Conservation (phyloP, 257 asterid genomes). For the Capsicum pubescens region DNA sequence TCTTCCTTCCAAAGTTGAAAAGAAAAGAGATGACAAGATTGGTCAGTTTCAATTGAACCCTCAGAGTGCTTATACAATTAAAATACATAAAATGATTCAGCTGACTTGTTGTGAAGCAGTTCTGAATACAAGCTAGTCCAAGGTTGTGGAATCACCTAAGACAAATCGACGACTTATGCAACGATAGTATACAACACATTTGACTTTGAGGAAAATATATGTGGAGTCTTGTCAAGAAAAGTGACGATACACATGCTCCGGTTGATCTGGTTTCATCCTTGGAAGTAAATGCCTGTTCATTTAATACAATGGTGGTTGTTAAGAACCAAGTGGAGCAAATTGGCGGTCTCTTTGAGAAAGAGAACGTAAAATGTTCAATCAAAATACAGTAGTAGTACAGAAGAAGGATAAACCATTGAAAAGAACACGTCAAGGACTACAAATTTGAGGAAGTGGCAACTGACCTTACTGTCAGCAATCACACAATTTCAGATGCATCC, state of each 20-base stretch:
- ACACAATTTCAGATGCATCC: conserved; percentile 27
- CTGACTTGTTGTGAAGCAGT: not conserved
- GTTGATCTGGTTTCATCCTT: not conserved
- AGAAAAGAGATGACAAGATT: not conserved
- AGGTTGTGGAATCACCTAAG: not conserved
- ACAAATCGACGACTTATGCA: not conserved
- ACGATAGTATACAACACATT: not conserved
- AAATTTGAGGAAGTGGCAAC: not conserved
- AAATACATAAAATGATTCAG: not conserved
- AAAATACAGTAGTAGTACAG: not conserved
- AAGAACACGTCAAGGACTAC: not conserved
- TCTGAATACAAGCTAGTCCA: not conserved
- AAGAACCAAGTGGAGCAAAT: too few relatives aligned
- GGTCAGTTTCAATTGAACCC: not conserved
- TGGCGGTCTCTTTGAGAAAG: too few relatives aligned
- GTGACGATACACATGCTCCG: not conserved
- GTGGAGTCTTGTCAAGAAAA: not conserved
- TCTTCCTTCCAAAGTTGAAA: not conserved
- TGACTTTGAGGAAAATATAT: not conserved
- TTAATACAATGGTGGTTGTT: too few relatives aligned
- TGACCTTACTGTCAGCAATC: not conserved
- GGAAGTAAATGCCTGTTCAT: not conserved
- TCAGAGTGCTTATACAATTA: not conserved
- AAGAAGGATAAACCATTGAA: not conserved
- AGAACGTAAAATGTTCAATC: too few relatives aligned